phyloP scores from a whole-genome alignment of 202 grass and related monocot genomes.

The Cymbopogon flexuosus region DNA sequence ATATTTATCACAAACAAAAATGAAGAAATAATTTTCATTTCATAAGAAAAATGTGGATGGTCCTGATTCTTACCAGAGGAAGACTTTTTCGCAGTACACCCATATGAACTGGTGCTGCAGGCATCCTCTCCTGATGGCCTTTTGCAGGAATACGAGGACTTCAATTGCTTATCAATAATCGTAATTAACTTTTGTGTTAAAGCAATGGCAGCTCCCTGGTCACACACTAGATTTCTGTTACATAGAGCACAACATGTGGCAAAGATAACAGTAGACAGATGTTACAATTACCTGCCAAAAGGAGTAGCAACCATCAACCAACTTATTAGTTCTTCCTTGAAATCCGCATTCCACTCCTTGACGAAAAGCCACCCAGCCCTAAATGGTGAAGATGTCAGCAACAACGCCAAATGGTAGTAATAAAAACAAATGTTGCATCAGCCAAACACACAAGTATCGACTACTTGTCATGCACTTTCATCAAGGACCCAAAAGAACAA shows the following conservation, averaged over 20 bases:
- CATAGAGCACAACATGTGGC: neutral
- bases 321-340: conserved; percentile 91
- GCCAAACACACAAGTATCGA: conserved; percentile 3
- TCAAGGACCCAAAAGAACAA: neutral
- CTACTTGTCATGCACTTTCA: neutral
- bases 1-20: neutral
- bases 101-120: conserved; percentile 30
- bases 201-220: conserved; percentile 75
- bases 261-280: conserved; percentile 22
- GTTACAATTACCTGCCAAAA: conserved; percentile 91
- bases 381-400: conserved; percentile 15
- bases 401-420: neutral
- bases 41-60: neutral
- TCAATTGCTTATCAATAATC: conserved; percentile 44
- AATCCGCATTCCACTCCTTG: conserved; percentile 96
- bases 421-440: neutral
- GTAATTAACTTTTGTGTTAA: conserved; percentile 67
- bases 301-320: conserved; percentile 98
- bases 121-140: conserved; percentile 8
- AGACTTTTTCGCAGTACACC: conserved; percentile 11
- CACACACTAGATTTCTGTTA: conserved; percentile 21
- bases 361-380: conserved; percentile 76
- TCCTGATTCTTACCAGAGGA: conserved; percentile 20
- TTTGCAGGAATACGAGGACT: conserved; percentile 38
- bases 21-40: neutral